Evolutionary conservation across 768 basidiomycete genomes (phyloP).

Genomic region (Collybia mongolica): DNA sequence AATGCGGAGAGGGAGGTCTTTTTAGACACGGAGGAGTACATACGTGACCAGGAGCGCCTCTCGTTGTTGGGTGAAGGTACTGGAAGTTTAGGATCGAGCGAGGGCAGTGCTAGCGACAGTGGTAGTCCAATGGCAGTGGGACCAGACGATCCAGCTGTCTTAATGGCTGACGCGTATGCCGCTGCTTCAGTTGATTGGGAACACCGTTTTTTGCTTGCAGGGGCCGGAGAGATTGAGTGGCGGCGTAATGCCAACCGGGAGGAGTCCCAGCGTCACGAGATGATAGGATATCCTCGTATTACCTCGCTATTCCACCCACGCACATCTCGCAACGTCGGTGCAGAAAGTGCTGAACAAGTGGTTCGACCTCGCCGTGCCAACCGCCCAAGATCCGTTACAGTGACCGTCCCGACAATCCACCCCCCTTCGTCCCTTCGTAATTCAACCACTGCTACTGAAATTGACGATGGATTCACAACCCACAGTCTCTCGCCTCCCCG

Average conservation of each 20-base stretch:
- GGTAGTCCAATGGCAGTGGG: slow-evolving; percentile 49
- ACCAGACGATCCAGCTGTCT: slow-evolving; percentile 38
- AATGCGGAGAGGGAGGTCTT: slow-evolving; percentile 68
- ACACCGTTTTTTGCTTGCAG: slow-evolving; percentile 14
- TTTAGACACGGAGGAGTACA: slow-evolving; percentile 41
- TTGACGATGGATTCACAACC: slow-evolving; percentile 8
- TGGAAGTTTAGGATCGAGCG: slow-evolving; percentile 37
- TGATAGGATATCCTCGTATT: slow-evolving; percentile 1
- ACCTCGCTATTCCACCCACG: slow-evolving; percentile 3
- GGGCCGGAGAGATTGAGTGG: slow-evolving; percentile 6
- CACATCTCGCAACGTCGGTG: slow-evolving; percentile 9
- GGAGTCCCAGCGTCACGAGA: neutral
- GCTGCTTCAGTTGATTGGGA: slow-evolving; percentile 18
- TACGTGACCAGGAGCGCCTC: slow-evolving; percentile 29
- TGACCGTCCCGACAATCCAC: slow-evolving; percentile 18
- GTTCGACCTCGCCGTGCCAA: slow-evolving; percentile 4
- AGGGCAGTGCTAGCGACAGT: slow-evolving; percentile 42
- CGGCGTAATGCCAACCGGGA: slow-evolving; percentile 3
- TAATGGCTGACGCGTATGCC: slow-evolving; percentile 36
- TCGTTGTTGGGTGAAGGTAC: slow-evolving; percentile 24
- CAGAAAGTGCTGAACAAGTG: slow-evolving; percentile 4
- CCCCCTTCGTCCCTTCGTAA: slow-evolving; percentile 17
- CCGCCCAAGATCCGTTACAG: slow-evolving; percentile 21
- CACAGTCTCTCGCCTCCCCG: slow-evolving; percentile 19
- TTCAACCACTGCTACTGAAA: slow-evolving; percentile 21